Base-by-base conservation (phyloP, 208 protist species). In the Leishmania guyanensis region DNA sequence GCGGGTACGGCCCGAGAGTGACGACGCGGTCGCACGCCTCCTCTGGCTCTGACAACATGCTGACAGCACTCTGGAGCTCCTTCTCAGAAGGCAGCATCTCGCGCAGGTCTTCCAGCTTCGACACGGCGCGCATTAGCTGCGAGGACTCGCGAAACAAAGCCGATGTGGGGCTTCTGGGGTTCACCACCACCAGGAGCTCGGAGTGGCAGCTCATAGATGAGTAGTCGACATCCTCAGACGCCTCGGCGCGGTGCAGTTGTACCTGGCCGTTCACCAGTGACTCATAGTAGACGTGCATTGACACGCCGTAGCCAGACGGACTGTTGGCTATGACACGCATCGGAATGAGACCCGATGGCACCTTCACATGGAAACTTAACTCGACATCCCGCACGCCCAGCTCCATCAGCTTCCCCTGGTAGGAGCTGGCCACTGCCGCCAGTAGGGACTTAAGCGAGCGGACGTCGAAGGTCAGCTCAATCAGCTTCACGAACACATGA, bases 251-350 rank as follows among this genome's bases (percentile, higher is more conserved):
- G 75, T 89, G 89, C 46, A 96, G 80, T 48, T 81, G 92, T 68
- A 90, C 73, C 56, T 69, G 80, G 39, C 89, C 87, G 83, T 89
- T 86, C 77, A 92, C 86, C 72, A 94, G 69, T 14, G 90, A 90
- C 80, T 99, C 96, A 79, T 95, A 89, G 86, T 95, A 98, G 39
- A 89, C 80, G 86, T 96, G 93, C 75, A 97, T 90, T n/a, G 80
- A 74, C 39, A 96, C 84, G 65, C 81, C 87, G 82, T 92, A 95
- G 58, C 93, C 92, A 48, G 90, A 94, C 50, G 91, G 92, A 77
- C 96, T 98, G 64, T 65, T 88, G 26, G 97, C 82, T 60, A 95
- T 88, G 75, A 98, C 95, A 46, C 97, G 91, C 71, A 98, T 92
- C 39, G 92, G 94, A 58, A 97, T 92, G 64, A 93, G 80, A 12